Percentiles rank a stretch among this genome's conserved stretches.
Conservation (phyloP, 768 basidiomycete species). For the Amanita pseudoporphyria region DNA sequence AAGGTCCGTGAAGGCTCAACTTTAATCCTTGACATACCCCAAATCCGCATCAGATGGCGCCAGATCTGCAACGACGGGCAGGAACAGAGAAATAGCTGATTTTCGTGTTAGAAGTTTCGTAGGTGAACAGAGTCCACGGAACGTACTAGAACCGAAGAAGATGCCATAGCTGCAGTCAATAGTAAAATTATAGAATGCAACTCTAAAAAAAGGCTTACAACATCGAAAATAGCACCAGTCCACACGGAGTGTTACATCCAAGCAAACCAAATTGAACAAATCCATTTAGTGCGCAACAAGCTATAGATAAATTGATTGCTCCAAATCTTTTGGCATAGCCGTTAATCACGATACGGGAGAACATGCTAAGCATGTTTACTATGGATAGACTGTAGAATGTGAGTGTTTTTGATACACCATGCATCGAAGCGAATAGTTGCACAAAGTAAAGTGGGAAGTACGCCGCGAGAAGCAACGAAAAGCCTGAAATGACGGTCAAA, state of each 20-base stretch:
- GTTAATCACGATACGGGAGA: slow-evolving; percentile 1
- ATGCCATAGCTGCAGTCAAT: slow-evolving; percentile 2
- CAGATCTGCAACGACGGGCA: neutral
- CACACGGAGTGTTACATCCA: slow-evolving; percentile 2
- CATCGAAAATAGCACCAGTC: no score
- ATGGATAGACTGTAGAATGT: slow-evolving; percentile 5
- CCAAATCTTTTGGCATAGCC: slow-evolving; percentile 1
- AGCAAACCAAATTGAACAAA: slow-evolving; percentile 3
- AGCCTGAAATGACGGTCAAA: slow-evolving; percentile 3
- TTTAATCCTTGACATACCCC: slow-evolving; percentile 7
- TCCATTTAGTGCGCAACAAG: slow-evolving; percentile 1
- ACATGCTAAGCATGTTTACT: neutral
- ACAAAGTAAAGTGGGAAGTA: slow-evolving; percentile 8
- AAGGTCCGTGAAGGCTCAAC: no score
- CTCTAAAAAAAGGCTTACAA: neutral
- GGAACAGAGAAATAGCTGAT: no score
- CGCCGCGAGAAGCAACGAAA: neutral
- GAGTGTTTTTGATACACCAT: slow-evolving; percentile 4
- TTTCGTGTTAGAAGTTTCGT: neutral
- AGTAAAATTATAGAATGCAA: neutral
- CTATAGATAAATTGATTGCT: slow-evolving; percentile 4
- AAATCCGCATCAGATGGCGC: slow-evolving; percentile 6
- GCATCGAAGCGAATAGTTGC: slow-evolving; percentile 7
- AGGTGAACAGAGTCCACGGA: no score
- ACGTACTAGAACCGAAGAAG: slow-evolving; percentile 7